Evolutionary conservation across 371 early-diverging fungal species (phyloP).

Genomic region (Batkoa obscura): DNA sequence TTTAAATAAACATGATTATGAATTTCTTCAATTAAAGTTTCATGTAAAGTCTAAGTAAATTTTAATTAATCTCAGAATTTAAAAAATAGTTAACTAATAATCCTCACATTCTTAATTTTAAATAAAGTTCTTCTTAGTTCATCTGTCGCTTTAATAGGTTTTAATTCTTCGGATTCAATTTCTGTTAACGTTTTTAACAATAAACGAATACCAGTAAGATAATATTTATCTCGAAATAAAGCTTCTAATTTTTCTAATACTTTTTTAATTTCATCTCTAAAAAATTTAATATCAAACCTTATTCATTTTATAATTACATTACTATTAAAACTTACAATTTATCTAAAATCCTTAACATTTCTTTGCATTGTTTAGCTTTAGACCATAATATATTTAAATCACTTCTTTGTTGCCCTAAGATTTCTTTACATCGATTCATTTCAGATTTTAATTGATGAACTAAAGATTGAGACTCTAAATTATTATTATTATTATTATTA

Average conservation of each 20-base stretch:
- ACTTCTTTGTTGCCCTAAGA: conserved; percentile 6
- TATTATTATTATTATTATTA: conserved; percentile 8
- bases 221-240: conserved; percentile 56
- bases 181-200: conserved; percentile 45
- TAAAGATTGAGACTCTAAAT: neutral
- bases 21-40: conserved; percentile 70
- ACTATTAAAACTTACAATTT: conserved; percentile 6
- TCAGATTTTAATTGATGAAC: conserved; percentile 7
- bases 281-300: no score
- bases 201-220: conserved; percentile 51
- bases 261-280: conserved; percentile 59
- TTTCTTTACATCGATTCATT: conserved; percentile 8
- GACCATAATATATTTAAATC: conserved; percentile 11
- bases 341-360: conserved; percentile 11
- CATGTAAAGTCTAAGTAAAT: conserved; percentile 34
- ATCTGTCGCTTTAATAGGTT: conserved; percentile 66
- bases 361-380: conserved; percentile 11
- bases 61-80: no score
- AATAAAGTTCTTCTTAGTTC: conserved; percentile 49
- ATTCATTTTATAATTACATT: neutral
- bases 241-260: conserved; percentile 57
- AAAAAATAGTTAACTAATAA: neutral
- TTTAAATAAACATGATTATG: conserved; percentile 86
- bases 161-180: conserved; percentile 49
- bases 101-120: conserved; percentile 7